These are phyloP conservation scores for Cyphellophora attinorum DNA, from an alignment of 2,329 filamentous ascomycete genomes.

Conservation along the genomic window DNA sequence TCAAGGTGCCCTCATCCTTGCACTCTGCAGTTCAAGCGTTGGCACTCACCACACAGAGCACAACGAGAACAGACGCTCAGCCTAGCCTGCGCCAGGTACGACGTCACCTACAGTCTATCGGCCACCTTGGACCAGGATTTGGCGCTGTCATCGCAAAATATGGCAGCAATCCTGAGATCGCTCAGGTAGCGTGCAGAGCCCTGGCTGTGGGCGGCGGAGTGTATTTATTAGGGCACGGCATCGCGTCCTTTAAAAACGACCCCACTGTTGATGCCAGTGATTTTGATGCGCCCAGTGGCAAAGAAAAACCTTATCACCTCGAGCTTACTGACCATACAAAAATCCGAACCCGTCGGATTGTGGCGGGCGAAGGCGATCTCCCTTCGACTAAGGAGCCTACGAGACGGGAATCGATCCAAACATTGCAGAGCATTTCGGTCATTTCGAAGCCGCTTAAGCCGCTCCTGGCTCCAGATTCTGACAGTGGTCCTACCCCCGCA, in stretches of 20 bases:
- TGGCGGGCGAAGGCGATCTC: constrained; percentile 29
- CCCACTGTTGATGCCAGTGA: background rate
- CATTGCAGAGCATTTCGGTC: constrained; percentile 47
- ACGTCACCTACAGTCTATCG: constrained; percentile 76
- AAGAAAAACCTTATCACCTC: constrained; percentile 17
- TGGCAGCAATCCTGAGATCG: constrained; percentile 79
- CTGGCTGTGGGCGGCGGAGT: constrained; percentile 83
- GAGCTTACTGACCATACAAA: constrained; percentile 27
- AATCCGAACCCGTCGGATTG: constrained; percentile 26
- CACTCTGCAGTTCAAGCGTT: constrained; percentile 59
- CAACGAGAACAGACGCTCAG: constrained; percentile 49
- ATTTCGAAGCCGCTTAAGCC: constrained; percentile 54
- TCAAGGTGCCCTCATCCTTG: constrained; percentile 59
- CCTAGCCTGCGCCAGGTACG: constrained; percentile 65
- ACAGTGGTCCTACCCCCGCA: constrained; percentile 67
- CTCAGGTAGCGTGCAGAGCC: constrained; percentile 84
- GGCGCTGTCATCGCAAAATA: constrained; percentile 86
- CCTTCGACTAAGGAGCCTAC: constrained; percentile 10
- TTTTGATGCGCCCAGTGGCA: constrained; percentile 7
- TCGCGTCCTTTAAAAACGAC: constrained; percentile 41
- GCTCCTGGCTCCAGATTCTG: constrained; percentile 62
- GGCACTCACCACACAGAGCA: constrained; percentile 57
- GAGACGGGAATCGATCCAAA: background rate
- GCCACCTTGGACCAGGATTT: constrained; percentile 79
- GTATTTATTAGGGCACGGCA: constrained; percentile 71